Evolutionary conservation across 2,329 filamentous ascomycete species (phyloP).

Genomic region (Fusarium longipes): DNA sequence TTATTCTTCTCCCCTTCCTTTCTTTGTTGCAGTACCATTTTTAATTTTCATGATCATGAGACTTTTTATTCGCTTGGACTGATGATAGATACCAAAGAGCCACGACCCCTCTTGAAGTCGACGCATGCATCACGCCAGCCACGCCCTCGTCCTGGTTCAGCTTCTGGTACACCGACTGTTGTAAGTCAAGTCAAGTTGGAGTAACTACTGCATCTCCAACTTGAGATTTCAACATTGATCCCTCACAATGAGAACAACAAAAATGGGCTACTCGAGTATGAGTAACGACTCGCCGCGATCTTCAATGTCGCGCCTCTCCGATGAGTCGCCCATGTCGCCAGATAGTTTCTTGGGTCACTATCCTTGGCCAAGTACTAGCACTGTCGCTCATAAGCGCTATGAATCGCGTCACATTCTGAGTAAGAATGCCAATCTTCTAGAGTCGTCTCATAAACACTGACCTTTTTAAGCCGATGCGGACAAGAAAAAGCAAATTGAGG

Average conservation of each 20-base stretch:
- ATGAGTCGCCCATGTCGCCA: constrained; percentile 23
- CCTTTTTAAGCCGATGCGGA: constrained; percentile 12
- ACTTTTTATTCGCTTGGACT: constrained; percentile 19
- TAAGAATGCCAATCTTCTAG: constrained; percentile 1
- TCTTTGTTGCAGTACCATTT: not conserved
- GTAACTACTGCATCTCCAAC: not conserved
- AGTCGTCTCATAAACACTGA: not conserved
- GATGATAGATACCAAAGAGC: constrained; percentile 19
- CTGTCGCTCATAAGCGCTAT: constrained; percentile 21
- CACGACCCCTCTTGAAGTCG: constrained; percentile 17
- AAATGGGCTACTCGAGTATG: constrained; percentile 11
- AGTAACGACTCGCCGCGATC: constrained; percentile 27
- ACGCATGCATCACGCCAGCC: constrained; percentile 32
- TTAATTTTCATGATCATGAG: constrained; percentile 15
- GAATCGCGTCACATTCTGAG: constrained; percentile 21
- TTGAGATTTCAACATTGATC: constrained; percentile 6
- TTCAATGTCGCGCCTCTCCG: constrained; percentile 26
- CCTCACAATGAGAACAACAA: not conserved
- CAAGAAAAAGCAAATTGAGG: constrained; percentile 21
- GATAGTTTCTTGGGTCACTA: constrained; percentile 32
- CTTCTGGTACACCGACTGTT: constrained; percentile 30
- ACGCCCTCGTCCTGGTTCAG: not conserved
- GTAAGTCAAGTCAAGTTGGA: constrained; percentile 1
- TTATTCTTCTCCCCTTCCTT: not conserved
- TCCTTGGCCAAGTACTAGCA: constrained; percentile 33